A percentile compares a stretch with the other conserved stretches of the same genome.
These are phyloP conservation scores for Pythium volutum DNA, from an alignment of 352 stramenopile genomes.

Conservation along the genomic window DNA sequence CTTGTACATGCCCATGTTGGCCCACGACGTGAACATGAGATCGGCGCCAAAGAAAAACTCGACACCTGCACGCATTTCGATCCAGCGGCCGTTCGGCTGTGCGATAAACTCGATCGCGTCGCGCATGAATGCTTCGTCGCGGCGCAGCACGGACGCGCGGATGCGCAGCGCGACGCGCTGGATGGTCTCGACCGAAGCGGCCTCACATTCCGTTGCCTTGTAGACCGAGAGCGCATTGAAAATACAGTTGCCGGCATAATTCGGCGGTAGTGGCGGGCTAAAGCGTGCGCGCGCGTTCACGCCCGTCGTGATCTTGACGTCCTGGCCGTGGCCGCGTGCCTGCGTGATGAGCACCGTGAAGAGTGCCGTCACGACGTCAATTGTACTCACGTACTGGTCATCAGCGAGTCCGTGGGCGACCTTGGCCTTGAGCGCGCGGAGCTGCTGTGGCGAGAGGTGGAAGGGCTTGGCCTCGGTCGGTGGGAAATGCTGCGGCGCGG, in stretches of 20 bases:
- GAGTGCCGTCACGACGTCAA: slow-evolving; percentile 47
- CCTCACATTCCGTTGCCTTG: slow-evolving; percentile 25
- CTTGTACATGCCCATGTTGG: slow-evolving; percentile 61
- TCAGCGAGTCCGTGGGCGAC: slow-evolving; percentile 9
- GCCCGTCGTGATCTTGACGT: slow-evolving; percentile 44
- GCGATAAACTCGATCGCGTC: slow-evolving; percentile 53
- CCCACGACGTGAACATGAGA: slow-evolving; percentile 60
- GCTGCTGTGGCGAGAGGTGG: slow-evolving; percentile 38
- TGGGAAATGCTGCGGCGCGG: not conserved
- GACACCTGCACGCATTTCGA: slow-evolving; percentile 34
- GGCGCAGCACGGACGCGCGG: slow-evolving; percentile 37
- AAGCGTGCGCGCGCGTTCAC: slow-evolving; percentile 50
- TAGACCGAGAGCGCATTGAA: slow-evolving; percentile 51
- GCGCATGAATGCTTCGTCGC: slow-evolving; percentile 37
- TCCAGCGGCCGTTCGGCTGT: slow-evolving; percentile 27
- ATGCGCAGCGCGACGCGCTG: slow-evolving; percentile 34
- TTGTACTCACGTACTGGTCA: slow-evolving; percentile 44
- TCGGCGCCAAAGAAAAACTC: slow-evolving; percentile 52
- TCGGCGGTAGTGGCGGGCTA: slow-evolving; percentile 34
- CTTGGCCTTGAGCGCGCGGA: slow-evolving; percentile 40
- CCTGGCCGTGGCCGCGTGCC: slow-evolving; percentile 37
- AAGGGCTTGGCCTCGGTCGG: slow-evolving; percentile 42
- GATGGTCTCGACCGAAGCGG: slow-evolving; percentile 17
- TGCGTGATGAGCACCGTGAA: slow-evolving; percentile 50
- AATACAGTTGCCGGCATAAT: slow-evolving; percentile 52